phyloP scores from a whole-genome alignment of 1,284 basidiomycete species.

The Anthracocystis setariae region DNA sequence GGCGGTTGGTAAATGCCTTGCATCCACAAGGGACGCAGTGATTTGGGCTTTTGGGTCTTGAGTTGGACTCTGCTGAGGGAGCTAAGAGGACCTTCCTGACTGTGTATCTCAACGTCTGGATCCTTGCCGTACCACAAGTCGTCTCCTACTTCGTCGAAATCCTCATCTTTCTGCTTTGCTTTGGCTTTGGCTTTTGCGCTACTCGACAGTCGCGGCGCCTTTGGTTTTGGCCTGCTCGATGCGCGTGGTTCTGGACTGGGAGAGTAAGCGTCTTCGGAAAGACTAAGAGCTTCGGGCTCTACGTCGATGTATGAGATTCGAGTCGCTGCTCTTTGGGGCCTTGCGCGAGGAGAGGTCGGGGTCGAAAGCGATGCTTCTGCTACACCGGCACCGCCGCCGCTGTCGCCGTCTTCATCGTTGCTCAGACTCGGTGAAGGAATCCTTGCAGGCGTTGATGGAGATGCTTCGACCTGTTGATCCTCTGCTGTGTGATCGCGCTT shows the following conservation, averaged over 20 bases:
- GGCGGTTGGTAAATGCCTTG: conserved; percentile 25
- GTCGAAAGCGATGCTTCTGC: neutral
- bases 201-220: neutral
- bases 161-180: conserved; percentile 8
- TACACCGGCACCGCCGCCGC: neutral
- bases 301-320: neutral
- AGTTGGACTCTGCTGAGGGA: conserved; percentile 11
- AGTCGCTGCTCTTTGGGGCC: neutral
- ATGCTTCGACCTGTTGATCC: neutral
- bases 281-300: neutral
- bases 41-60: conserved; percentile 19
- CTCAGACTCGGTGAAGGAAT: neutral
- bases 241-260: neutral
- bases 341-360: neutral
- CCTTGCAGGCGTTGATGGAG: neutral
- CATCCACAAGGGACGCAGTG: conserved; percentile 27
- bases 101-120: conserved; percentile 22
- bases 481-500: conserved; percentile 7
- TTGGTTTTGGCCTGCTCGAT: neutral
- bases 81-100: conserved; percentile 12
- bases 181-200: conserved; percentile 21
- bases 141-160: conserved; percentile 15
- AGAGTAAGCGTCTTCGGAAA: neutral
- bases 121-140: conserved; percentile 9
- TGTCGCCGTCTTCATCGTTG: neutral